Conservation (phyloP, 75 land plant species). For the Pinus tabuliformis region DNA sequence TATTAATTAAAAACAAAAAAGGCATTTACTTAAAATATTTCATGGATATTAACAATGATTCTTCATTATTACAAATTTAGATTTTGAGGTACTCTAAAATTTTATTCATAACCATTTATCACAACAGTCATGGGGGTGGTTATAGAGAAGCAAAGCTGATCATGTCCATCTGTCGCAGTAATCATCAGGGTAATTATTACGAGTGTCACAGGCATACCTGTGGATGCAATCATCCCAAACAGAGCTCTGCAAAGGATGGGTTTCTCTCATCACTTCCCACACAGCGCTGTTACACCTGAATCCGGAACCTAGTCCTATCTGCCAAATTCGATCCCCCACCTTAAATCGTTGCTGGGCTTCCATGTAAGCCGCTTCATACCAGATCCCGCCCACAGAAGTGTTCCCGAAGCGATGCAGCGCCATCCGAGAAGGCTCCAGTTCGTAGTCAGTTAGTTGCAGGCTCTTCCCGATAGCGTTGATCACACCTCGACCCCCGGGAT, state of each 20-base stretch:
- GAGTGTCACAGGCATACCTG: neutral
- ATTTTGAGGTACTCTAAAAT: too few relatives aligned
- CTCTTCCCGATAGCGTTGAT: constrained; percentile 59
- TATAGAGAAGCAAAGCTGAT: too few relatives aligned
- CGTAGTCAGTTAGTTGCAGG: constrained; percentile 38
- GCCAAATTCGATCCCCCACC: constrained; percentile 55
- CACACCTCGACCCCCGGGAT: constrained; percentile 53
- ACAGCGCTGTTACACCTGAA: constrained; percentile 79
- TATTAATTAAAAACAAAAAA: too few relatives aligned
- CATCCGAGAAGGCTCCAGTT: constrained; percentile 71
- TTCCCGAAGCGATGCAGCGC: constrained; percentile 64
- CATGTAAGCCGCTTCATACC: constrained; percentile 67
- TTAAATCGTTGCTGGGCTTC: constrained; percentile 61
- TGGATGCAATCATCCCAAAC: neutral
- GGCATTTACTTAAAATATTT: too few relatives aligned
- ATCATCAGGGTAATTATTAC: neutral
- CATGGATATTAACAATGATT: too few relatives aligned
- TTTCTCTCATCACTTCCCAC: constrained; percentile 38
- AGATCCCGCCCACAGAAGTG: constrained; percentile 59
- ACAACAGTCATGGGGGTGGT: too few relatives aligned
- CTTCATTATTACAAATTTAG: too few relatives aligned
- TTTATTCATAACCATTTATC: too few relatives aligned
- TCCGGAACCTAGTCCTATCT: constrained; percentile 62
- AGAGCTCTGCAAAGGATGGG: neutral
- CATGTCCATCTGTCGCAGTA: neutral